These are phyloP conservation scores for Thecaphora thlaspeos DNA, from an alignment of 1,284 basidiomycete genomes.

Conservation along the genomic window DNA sequence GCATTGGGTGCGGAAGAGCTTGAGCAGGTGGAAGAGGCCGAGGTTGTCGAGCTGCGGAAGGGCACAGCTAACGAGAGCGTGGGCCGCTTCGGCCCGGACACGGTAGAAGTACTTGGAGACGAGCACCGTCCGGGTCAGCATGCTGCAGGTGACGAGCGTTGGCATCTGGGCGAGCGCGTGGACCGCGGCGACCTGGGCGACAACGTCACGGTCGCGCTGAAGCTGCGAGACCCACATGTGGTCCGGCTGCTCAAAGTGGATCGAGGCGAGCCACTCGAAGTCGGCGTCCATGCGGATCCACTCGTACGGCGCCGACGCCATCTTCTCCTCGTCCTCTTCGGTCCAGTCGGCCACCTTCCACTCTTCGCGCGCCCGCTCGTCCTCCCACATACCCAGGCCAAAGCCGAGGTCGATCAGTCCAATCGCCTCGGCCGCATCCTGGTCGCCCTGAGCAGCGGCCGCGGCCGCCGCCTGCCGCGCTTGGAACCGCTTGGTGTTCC, in stretches of 20 bases:
- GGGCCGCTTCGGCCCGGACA: conserved; percentile 91
- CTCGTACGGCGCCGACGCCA: conserved; percentile 84
- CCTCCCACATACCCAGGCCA: conserved; percentile 90
- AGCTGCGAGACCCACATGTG: conserved; percentile 99
- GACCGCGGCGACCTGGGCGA: conserved; percentile 64
- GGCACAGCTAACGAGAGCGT: conserved; percentile 84
- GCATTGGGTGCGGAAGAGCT: conserved; percentile 82
- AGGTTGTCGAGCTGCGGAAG: conserved; percentile 76
- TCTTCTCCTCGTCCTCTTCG: conserved; percentile 87
- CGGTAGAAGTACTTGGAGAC: conserved; percentile 96
- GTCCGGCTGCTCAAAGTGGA: conserved; percentile 92
- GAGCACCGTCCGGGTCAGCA: conserved; percentile 85
- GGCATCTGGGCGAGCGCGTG: conserved; percentile 70
- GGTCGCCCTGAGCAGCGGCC: conserved; percentile 72
- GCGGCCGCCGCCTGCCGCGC: conserved; percentile 90
- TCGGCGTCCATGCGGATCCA: conserved; percentile 99
- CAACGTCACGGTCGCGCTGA: conserved; percentile 94
- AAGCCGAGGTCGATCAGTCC: conserved; percentile 93
- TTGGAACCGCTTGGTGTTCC: conserved; percentile 90
- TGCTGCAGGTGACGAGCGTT: conserved; percentile 83
- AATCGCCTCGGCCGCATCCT: conserved; percentile 82
- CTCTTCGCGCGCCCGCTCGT: conserved; percentile 72
- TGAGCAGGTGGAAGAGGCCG: conserved; percentile 92
- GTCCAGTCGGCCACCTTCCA: conserved; percentile 94
- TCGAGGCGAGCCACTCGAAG: conserved; percentile 92